These are phyloP conservation scores for Auricularia heimuer DNA, from an alignment of 768 basidiomycete species.

Conservation along the genomic window DNA sequence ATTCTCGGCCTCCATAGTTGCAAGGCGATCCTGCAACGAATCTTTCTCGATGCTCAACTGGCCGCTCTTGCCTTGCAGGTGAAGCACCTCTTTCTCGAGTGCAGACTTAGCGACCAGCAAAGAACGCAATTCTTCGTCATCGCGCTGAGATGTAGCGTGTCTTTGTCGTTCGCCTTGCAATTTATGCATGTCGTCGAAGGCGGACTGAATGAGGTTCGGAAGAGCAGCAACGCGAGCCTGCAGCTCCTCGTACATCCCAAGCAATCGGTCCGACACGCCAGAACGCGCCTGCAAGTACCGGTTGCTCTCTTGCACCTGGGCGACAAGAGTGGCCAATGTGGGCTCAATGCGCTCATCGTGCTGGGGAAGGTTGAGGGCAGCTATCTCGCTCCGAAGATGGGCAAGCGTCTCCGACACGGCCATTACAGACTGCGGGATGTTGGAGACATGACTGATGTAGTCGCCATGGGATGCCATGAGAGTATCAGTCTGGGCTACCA, in stretches of 20 bases:
- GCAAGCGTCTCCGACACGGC: background rate
- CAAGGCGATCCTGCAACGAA: constrained; percentile 50
- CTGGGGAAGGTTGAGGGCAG: background rate
- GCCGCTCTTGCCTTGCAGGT: constrained; percentile 63
- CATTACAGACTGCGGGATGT: background rate
- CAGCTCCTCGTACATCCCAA: constrained; percentile 42
- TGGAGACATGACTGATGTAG: constrained; percentile 1
- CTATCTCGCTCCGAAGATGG: background rate
- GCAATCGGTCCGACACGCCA: constrained; percentile 16
- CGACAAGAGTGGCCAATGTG: background rate
- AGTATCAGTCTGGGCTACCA: constrained; percentile 39
- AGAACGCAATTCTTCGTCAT: constrained; percentile 61
- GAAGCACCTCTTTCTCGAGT: constrained; percentile 62
- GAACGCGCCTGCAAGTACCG: background rate
- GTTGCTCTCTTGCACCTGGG: background rate
- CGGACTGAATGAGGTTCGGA: constrained; percentile 47
- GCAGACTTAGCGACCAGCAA: constrained; percentile 46
- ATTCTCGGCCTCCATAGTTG: constrained; percentile 51
- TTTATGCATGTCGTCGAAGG: constrained; percentile 46
- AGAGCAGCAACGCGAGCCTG: constrained; percentile 44
- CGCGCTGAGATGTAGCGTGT: constrained; percentile 46
- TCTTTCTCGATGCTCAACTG: constrained; percentile 80
- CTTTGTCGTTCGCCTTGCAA: constrained; percentile 55
- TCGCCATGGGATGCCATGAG: background rate
- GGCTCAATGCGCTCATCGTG: background rate